These are phyloP conservation scores for Conoideocrella luteorostrata DNA, from an alignment of 2,329 filamentous ascomycete genomes.

Conservation along the genomic window DNA sequence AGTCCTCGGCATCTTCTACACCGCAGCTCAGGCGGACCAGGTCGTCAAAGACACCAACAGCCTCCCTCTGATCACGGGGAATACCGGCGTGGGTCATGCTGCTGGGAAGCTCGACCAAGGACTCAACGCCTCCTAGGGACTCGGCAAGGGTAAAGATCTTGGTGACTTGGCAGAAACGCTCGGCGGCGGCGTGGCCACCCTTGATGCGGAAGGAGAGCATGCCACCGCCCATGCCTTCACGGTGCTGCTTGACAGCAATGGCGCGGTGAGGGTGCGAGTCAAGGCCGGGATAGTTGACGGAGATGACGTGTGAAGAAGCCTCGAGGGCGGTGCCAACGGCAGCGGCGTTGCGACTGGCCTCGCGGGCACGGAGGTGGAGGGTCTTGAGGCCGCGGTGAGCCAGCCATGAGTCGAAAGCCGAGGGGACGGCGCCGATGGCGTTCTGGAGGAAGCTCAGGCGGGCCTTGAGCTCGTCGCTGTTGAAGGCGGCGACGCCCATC, in stretches of 20 bases:
- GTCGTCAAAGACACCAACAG: constrained; percentile 90
- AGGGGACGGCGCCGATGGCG: constrained; percentile 91
- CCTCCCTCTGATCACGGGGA: constrained; percentile 81
- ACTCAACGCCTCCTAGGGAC: constrained; percentile 87
- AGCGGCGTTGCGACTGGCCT: constrained; percentile 76
- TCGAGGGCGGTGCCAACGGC: constrained; percentile 72
- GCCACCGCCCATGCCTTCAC: constrained; percentile 87
- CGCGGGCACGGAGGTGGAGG: constrained; percentile 82
- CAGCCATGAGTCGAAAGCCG: constrained; percentile 95
- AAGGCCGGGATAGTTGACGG: constrained; percentile 93
- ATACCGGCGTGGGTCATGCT: constrained; percentile 98
- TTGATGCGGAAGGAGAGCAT: constrained; percentile 96
- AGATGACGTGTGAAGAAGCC: constrained; percentile 71
- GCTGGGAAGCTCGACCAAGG: constrained; percentile 82
- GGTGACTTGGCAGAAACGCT: constrained; percentile 86
- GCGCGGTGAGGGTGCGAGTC: constrained; percentile 78
- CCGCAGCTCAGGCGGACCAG: constrained; percentile 90
- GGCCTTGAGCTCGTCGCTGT: constrained; percentile 70
- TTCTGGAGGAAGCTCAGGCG: constrained; percentile 90
- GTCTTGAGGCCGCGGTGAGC: constrained; percentile 96
- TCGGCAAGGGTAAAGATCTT: constrained; percentile 91
- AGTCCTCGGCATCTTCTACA: constrained; percentile 82
- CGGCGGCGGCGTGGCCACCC: constrained; percentile 78
- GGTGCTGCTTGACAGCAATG: constrained; percentile 86
- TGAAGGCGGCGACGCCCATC: constrained; percentile 96